These are phyloP conservation scores for Ramalina peruviana DNA, from an alignment of 495 filamentous ascomycete genomes.

Conservation along the genomic window DNA sequence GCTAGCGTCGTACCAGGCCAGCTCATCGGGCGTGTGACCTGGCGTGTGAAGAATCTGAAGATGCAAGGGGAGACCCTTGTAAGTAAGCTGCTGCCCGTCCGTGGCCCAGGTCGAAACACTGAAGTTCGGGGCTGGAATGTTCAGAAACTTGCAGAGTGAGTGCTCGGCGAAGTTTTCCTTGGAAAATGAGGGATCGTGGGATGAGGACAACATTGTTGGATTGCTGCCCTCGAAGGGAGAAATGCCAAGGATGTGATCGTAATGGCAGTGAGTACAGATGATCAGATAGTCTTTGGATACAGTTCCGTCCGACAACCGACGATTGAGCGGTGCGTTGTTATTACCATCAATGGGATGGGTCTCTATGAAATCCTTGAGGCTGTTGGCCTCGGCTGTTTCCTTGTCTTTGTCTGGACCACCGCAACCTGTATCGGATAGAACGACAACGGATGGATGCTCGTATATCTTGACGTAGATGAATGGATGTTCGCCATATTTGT, in stretches of 20 bases:
- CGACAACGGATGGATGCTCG: slow-evolving; percentile 16
- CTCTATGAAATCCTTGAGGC: slow-evolving; percentile 24
- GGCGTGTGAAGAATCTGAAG: slow-evolving; percentile 27
- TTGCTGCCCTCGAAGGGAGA: slow-evolving; percentile 16
- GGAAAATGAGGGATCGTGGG: slow-evolving; percentile 20
- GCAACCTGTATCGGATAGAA: slow-evolving; percentile 25
- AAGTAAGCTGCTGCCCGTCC: slow-evolving; percentile 16
- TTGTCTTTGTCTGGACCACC: slow-evolving; percentile 12
- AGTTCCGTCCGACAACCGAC: not conserved
- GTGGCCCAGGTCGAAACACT: slow-evolving; percentile 23
- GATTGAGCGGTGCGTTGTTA: slow-evolving; percentile 20
- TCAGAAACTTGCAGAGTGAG: slow-evolving; percentile 20
- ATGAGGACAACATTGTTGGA: slow-evolving; percentile 23
- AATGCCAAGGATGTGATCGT: slow-evolving; percentile 28
- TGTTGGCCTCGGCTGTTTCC: not conserved
- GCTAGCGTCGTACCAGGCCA: slow-evolving; percentile 26
- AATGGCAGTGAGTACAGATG: slow-evolving; percentile 29
- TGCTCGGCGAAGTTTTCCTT: slow-evolving; percentile 19
- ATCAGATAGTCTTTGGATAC: slow-evolving; percentile 20
- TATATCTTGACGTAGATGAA: slow-evolving; percentile 29
- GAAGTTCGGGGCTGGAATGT: slow-evolving; percentile 21
- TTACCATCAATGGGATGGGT: slow-evolving; percentile 21
- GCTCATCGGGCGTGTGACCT: slow-evolving; percentile 29
- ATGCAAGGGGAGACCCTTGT: slow-evolving; percentile 4
- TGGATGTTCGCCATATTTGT: slow-evolving; percentile 24